phyloP scores from a whole-genome alignment of 345 rosid species.

The Eucalyptus decipiens region DNA sequence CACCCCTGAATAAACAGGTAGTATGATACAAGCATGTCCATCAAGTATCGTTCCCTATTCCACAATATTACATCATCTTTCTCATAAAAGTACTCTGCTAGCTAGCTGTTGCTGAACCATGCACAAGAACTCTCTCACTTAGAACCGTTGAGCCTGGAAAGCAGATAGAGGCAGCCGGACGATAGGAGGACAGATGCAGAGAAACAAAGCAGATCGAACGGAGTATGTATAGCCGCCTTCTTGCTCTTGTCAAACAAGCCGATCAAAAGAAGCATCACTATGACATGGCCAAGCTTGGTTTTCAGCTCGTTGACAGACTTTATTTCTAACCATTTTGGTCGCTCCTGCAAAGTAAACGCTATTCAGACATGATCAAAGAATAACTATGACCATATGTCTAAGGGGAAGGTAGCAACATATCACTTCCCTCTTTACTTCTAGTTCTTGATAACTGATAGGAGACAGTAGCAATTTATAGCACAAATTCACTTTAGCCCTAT shows the following conservation, averaged over 20 bases:
- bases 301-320: constrained; percentile 73
- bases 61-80: neutral
- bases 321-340: constrained; percentile 82
- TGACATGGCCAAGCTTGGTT: constrained; percentile 87
- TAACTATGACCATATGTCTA: neutral
- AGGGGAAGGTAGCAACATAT: neutral
- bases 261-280: constrained; percentile 88
- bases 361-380: neutral
- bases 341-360: constrained; percentile 26
- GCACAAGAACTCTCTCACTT: constrained; percentile 1
- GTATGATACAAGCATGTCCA: neutral
- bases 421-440: neutral
- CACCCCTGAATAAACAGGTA: neutral
- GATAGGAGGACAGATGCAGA: constrained; percentile 68
- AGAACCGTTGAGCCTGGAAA: constrained; percentile 54
- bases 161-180: constrained; percentile 72
- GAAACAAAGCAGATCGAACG: constrained; percentile 73
- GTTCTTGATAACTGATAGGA: neutral
- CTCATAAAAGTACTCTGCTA: neutral
- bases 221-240: constrained; percentile 48
- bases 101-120: neutral
- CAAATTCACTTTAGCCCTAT: neutral
- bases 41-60: neutral
- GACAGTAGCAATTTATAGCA: neutral
- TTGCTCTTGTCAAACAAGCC: constrained; percentile 87